These are phyloP conservation scores for Chlorella sp. DNA, from an alignment of 139 green algal genomes.

Conservation along the genomic window DNA sequence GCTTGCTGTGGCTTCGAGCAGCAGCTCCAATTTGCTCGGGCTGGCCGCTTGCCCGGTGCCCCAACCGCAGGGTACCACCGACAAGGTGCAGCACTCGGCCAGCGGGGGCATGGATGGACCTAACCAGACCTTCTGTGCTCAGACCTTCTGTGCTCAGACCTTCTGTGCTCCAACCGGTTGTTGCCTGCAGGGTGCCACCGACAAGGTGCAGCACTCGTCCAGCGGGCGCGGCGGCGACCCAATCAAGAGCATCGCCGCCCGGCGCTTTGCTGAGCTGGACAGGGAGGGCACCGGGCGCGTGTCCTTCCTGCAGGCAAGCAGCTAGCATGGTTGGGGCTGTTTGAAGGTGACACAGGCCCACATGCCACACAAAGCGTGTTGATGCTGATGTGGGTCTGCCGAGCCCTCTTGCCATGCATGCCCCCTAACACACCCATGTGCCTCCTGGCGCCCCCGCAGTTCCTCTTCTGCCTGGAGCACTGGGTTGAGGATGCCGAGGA, in stretches of 20 bases:
- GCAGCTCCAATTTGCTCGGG: too few relatives aligned
- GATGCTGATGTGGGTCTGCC: not conserved
- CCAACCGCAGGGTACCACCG: slow-evolving; percentile 6
- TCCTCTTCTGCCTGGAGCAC: slow-evolving; percentile 28
- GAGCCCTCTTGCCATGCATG: not conserved
- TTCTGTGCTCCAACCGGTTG: too few relatives aligned
- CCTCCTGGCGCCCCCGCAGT: not conserved
- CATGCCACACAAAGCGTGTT: not conserved
- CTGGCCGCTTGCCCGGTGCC: too few relatives aligned
- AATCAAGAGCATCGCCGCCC: slow-evolving; percentile 3
- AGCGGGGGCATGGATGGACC: not conserved
- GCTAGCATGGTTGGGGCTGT: not conserved
- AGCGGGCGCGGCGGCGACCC: slow-evolving; percentile 16
- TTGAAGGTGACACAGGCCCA: not conserved
- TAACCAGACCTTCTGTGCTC: not conserved
- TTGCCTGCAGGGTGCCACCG: not conserved
- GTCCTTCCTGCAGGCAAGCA: slow-evolving; percentile 11
- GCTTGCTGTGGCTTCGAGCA: too few relatives aligned
- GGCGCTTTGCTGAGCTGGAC: slow-evolving; percentile 33
- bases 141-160: slow-evolving; percentile 10
- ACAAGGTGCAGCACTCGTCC: slow-evolving; percentile 9
- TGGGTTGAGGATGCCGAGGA: slow-evolving; percentile 32
- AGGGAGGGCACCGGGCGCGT: not conserved
- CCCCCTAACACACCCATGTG: not conserved
- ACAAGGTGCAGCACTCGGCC: slow-evolving; percentile 1